Percentiles rank a stretch among this genome's conserved stretches.
These are phyloP conservation scores for Escovopsis sp. DNA, from an alignment of 2,329 filamentous ascomycete genomes.

Conservation along the genomic window DNA sequence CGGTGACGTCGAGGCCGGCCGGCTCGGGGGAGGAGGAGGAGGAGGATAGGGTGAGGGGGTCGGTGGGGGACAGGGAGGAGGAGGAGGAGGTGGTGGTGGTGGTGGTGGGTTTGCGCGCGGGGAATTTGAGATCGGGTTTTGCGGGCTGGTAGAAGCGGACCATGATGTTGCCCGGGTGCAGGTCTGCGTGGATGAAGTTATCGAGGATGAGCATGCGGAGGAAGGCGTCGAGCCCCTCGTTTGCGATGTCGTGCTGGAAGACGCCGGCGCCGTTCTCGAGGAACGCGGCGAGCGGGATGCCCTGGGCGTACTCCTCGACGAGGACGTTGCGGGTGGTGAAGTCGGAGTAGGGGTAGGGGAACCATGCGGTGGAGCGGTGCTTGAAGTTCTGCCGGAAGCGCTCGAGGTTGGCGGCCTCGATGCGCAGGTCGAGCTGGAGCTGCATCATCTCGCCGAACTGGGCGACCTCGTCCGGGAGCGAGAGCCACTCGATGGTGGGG, in stretches of 20 bases:
- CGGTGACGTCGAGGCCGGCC: conserved; percentile 58
- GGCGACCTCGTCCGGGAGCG: conserved; percentile 80
- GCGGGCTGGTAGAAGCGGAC: conserved; percentile 89
- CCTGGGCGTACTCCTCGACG: conserved; percentile 90
- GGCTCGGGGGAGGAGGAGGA: conserved; percentile 15
- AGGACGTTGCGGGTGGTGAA: conserved; percentile 87
- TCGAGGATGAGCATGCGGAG: conserved; percentile 92
- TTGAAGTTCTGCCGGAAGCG: conserved; percentile 86
- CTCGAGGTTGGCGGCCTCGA: conserved; percentile 81
- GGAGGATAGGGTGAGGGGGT: conserved; percentile 7
- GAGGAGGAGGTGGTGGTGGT: too few relatives aligned
- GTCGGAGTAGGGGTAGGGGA: conserved; percentile 83
- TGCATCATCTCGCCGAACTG: conserved; percentile 99
- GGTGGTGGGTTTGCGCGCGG: too few relatives aligned
- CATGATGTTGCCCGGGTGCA: conserved; percentile 98
- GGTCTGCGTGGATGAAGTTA: conserved; percentile 92
- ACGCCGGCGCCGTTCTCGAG: conserved; percentile 81
- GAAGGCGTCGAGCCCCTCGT: conserved; percentile 91
- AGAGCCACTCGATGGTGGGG: conserved; percentile 94
- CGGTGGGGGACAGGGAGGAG: too few relatives aligned
- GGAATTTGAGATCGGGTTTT: conserved; percentile 42
- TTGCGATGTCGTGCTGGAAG: conserved; percentile 86
- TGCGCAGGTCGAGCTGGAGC: conserved; percentile 86
- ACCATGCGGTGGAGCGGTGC: conserved; percentile 82
- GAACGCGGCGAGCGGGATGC: conserved; percentile 82